Evolutionary conservation across 2,329 filamentous ascomycete species (phyloP).

Genomic region (Exophiala sideris): DNA sequence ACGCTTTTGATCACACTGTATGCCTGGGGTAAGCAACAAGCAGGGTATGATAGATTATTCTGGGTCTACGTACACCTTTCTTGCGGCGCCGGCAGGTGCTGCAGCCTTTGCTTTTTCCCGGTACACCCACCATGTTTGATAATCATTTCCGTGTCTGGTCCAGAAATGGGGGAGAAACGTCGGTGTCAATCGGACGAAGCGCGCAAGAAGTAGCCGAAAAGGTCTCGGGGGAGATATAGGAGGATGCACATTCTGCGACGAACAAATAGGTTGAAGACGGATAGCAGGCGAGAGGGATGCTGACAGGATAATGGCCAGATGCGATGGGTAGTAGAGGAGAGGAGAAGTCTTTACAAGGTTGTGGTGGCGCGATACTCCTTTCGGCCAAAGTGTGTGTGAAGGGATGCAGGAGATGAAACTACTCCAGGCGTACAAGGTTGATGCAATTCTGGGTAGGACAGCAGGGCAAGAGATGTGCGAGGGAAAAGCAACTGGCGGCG

Average conservation of each 20-base stretch:
- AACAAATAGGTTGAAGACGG: not conserved
- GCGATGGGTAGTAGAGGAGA: too few species aligned
- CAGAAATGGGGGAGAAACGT: not conserved
- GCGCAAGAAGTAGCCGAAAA: conserved; percentile 3
- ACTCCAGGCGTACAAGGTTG: too few species aligned
- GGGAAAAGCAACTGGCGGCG: too few species aligned
- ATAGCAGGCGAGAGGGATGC: too few species aligned
- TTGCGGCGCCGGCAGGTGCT: conserved; percentile 59
- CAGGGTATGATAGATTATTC: not conserved
- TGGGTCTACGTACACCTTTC: conserved; percentile 51
- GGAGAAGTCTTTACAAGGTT: too few species aligned
- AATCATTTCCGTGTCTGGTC: conserved; percentile 6
- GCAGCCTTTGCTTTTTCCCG: conserved; percentile 63
- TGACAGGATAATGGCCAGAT: too few species aligned
- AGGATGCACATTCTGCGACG: conserved; percentile 11
- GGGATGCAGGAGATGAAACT: too few species aligned
- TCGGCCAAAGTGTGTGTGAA: too few species aligned
- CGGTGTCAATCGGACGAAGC: not conserved
- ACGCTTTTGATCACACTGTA: conserved; percentile 59
- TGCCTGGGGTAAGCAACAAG: not conserved
- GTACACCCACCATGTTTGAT: conserved; percentile 56
- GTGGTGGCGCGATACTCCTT: too few species aligned
- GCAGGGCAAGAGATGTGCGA: too few species aligned
- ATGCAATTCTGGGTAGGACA: too few species aligned
- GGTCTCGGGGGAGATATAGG: not conserved